Evolutionary conservation across 805 yeast species (phyloP).

Genomic region (Candida railenensis): DNA sequence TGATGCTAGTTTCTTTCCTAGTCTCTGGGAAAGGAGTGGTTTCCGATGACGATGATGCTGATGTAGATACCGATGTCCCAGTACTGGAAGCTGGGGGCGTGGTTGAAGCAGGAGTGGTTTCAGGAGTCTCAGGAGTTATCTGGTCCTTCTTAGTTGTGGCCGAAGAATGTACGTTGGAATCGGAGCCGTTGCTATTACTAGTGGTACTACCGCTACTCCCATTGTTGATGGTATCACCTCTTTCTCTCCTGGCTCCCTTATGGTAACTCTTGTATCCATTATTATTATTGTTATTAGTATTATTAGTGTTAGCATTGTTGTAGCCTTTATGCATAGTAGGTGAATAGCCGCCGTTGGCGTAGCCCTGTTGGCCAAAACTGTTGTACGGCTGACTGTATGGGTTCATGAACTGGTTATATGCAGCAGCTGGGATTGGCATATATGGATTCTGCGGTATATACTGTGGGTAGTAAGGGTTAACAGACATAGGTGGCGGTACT

Average conservation of each 20-base stretch:
- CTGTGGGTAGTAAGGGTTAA: constrained; percentile 5
- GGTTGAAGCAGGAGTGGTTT: background rate
- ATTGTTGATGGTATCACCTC: background rate
- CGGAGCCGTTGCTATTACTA: background rate
- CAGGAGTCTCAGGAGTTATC: background rate
- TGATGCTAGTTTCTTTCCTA: constrained; percentile 25
- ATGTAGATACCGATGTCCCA: background rate
- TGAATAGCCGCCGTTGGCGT: background rate
- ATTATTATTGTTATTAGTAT: background rate
- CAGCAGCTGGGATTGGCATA: constrained; percentile 3
- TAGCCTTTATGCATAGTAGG: background rate
- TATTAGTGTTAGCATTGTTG: background rate
- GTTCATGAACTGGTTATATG: constrained; percentile 4
- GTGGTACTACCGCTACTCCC: background rate
- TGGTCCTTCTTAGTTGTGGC: background rate
- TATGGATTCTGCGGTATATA: constrained; percentile 5
- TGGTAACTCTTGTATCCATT: constrained; percentile 1
- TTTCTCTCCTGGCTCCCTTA: constrained; percentile 2
- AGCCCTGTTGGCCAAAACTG: background rate
- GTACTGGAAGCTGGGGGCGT: constrained; percentile 1
- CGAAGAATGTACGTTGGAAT: background rate
- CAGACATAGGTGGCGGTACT: constrained; percentile 5
- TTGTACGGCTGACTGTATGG: constrained; percentile 1
- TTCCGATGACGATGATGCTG: constrained; percentile 19
- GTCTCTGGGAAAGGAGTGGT: constrained; percentile 21